Evolutionary conservation across 768 basidiomycete species (phyloP).

Genomic region (Tremella yokohamensis): DNA sequence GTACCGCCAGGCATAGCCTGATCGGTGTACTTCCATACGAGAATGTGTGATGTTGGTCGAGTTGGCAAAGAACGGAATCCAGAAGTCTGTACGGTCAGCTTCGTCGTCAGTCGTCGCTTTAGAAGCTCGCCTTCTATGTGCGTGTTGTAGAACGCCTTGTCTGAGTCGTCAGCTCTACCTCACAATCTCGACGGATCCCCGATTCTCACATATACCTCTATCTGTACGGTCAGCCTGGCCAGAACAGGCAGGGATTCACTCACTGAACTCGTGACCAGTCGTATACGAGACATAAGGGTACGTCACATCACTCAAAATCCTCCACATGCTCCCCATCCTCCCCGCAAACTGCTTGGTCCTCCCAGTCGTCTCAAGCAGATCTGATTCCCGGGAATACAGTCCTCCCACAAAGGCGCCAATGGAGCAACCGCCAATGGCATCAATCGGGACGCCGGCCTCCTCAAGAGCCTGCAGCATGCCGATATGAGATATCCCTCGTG

Average conservation of each 20-base stretch:
- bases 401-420: constrained; percentile 92
- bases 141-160: constrained; percentile 81
- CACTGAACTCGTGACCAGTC: constrained; percentile 58
- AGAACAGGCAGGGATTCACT: constrained; percentile 11
- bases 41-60: constrained; percentile 96
- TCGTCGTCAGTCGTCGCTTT: constrained; percentile 2
- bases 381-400: constrained; percentile 89
- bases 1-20: constrained; percentile 83
- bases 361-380: constrained; percentile 77
- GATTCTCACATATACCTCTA: constrained; percentile 81
- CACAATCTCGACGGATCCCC: neutral
- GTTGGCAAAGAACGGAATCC: constrained; percentile 97
- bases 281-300: constrained; percentile 91
- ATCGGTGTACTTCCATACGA: constrained; percentile 93
- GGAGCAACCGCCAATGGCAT: constrained; percentile 74
- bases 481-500: constrained; percentile 75
- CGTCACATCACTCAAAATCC: constrained; percentile 88
- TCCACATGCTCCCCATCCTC: constrained; percentile 89
- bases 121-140: constrained; percentile 57
- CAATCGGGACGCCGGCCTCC: constrained; percentile 87
- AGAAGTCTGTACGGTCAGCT: constrained; percentile 66
- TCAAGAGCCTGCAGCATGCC: constrained; percentile 90
- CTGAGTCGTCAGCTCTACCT: constrained; percentile 19
- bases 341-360: constrained; percentile 84
- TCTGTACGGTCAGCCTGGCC: constrained; percentile 57